Percentiles rank a stretch among this genome's conserved stretches.
Evolutionary conservation across 345 rosid species (phyloP).

Genomic region (Barbarea vulgaris): DNA sequence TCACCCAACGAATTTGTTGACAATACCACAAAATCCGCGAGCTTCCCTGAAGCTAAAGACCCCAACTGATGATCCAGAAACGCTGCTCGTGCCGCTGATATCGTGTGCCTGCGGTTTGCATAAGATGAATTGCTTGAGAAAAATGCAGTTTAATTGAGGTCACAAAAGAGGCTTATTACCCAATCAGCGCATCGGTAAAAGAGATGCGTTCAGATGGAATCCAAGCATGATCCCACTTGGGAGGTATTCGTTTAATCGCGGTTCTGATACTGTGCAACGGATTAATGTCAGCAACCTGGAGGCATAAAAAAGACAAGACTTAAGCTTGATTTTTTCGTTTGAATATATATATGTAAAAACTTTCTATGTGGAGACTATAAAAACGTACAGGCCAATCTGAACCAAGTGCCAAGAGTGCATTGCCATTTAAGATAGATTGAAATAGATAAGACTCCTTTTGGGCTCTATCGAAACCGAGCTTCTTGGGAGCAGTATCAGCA

Average conservation of each 20-base stretch:
- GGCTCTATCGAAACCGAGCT: slow-evolving; percentile 82
- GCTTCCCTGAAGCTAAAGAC: slow-evolving; percentile 70
- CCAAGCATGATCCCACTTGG: slow-evolving; percentile 77
- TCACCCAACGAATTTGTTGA: slow-evolving; percentile 64
- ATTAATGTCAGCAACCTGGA: slow-evolving; percentile 68
- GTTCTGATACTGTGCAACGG: slow-evolving; percentile 69
- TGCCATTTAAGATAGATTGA: slow-evolving; percentile 59
- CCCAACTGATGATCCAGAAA: slow-evolving; percentile 79
- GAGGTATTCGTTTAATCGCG: slow-evolving; percentile 76
- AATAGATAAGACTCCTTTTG: slow-evolving; percentile 64
- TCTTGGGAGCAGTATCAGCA: slow-evolving; percentile 69
- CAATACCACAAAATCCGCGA: slow-evolving; percentile 79
- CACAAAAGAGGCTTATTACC: slow-evolving; percentile 52
- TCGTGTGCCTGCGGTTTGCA: slow-evolving; percentile 63
- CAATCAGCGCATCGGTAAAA: slow-evolving; percentile 59
- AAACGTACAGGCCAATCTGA: slow-evolving; percentile 98
- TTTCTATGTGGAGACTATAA: background rate
- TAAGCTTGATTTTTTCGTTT: background rate
- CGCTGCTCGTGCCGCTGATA: slow-evolving; percentile 82
- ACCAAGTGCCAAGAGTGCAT: slow-evolving; percentile 73
- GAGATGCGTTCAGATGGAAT: slow-evolving; percentile 72
- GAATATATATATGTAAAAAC: background rate
- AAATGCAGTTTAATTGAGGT: background rate
- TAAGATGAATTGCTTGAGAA: background rate
- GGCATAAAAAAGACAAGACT: background rate